phyloP scores from a whole-genome alignment of 345 rosid species.

The Eutrema yunnanense region DNA sequence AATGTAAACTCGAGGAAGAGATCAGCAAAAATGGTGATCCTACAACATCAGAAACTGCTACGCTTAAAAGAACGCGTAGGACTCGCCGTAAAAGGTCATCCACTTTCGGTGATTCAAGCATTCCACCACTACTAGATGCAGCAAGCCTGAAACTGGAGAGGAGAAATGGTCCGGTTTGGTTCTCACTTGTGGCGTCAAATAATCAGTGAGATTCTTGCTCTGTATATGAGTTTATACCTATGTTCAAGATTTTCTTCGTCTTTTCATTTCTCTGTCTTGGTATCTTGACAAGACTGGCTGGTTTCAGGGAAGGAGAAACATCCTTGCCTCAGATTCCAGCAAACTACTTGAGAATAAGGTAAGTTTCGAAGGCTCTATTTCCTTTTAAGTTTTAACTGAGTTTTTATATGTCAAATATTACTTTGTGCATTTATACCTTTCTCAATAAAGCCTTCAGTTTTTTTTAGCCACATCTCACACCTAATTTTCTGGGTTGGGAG shows the following conservation, averaged over 20 bases:
- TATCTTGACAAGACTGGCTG: constrained; percentile 28
- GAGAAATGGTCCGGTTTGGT: constrained; percentile 84
- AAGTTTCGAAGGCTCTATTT: constrained; percentile 26
- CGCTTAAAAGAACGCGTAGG: constrained; percentile 56
- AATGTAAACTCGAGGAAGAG: constrained; percentile 43
- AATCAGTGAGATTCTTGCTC: constrained; percentile 59
- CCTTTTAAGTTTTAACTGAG: background rate
- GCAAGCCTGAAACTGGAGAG: constrained; percentile 40
- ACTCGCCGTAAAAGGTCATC: constrained; percentile 54
- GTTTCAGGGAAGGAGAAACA: constrained; percentile 69
- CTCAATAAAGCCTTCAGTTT: background rate
- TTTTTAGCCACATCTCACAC: background rate
- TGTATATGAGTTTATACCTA: background rate
- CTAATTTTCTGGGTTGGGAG: background rate
- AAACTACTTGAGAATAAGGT: constrained; percentile 80
- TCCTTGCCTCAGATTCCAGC: constrained; percentile 84
- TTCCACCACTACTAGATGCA: constrained; percentile 55
- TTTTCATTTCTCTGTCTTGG: background rate
- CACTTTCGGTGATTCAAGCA: constrained; percentile 41
- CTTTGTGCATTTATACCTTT: background rate
- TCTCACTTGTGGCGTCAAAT: constrained; percentile 82
- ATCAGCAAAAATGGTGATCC: constrained; percentile 42
- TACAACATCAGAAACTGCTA: constrained; percentile 44
- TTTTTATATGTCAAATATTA: background rate
- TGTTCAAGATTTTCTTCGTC: constrained; percentile 1